A percentile compares a stretch with the other conserved stretches of the same genome.
These are phyloP conservation scores for Picea glauca DNA, from an alignment of 75 land plant genomes.

Conservation along the genomic window DNA sequence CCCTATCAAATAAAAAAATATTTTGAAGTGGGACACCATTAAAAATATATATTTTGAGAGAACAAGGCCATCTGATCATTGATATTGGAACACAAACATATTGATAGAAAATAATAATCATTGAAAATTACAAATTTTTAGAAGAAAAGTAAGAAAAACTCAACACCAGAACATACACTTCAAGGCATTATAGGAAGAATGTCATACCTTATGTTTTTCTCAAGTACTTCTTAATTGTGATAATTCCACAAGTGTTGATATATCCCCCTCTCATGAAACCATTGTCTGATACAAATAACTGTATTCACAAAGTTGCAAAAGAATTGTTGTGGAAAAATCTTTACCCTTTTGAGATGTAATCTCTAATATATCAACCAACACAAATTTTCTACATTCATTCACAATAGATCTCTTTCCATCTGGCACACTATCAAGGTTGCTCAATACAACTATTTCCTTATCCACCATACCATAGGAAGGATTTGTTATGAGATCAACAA, in stretches of 20 bases:
- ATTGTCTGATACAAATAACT: constrained; percentile 33
- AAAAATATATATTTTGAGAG: too few species aligned
- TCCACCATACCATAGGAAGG: constrained; percentile 71
- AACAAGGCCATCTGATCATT: too few species aligned
- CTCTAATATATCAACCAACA: constrained; percentile 69
- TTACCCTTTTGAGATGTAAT: constrained; percentile 55
- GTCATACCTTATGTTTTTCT: constrained; percentile 48
- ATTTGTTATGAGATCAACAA: constrained; percentile 69
- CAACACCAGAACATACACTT: too few species aligned
- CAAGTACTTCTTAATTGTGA: constrained; percentile 60
- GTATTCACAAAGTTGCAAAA: constrained; percentile 55
- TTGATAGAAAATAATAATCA: too few species aligned
- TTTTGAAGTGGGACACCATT: too few species aligned
- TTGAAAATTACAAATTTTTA: too few species aligned
- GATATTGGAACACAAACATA: too few species aligned
- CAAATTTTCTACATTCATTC: constrained; percentile 66
- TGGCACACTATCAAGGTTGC: constrained; percentile 25
- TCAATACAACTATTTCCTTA: constrained; percentile 50
- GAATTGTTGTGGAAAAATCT: constrained; percentile 59
- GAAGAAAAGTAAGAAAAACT: too few species aligned
- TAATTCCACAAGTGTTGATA: constrained; percentile 61
- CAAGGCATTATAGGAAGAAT: too few species aligned
- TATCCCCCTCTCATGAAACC: constrained; percentile 76
- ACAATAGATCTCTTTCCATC: constrained; percentile 53
- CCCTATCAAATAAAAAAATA: too few species aligned